These are phyloP conservation scores for Phoma sp. DNA, from an alignment of 2,329 filamentous ascomycete species.

Conservation along the genomic window DNA sequence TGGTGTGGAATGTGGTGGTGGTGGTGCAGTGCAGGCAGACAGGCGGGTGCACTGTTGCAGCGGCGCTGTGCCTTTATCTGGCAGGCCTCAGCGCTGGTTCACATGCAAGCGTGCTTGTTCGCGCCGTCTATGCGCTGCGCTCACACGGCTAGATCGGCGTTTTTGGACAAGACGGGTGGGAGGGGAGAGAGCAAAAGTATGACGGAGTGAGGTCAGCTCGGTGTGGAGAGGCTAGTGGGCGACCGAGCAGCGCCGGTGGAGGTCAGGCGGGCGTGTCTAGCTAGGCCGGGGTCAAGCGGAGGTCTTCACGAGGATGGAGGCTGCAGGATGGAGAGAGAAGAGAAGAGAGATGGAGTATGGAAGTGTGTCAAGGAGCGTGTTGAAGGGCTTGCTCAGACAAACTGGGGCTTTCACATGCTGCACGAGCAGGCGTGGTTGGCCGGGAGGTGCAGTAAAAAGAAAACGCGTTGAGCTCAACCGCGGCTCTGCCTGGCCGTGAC, in stretches of 20 bases:
- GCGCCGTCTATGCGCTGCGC: not conserved
- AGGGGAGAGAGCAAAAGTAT: not conserved
- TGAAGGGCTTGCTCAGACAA: not conserved
- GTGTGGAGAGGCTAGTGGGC: not conserved
- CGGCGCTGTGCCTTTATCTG: conserved; percentile 4
- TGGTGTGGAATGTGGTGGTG: conserved; percentile 9
- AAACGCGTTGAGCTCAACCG: conserved; percentile 11
- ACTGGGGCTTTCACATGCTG: conserved; percentile 11
- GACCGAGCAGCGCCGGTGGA: conserved; percentile 1
- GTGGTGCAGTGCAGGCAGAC: not conserved
- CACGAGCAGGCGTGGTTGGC: not conserved
- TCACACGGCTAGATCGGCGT: conserved; percentile 2
- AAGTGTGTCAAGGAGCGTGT: no score
- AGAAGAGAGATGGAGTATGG: not conserved
- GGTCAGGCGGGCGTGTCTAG: conserved; percentile 6
- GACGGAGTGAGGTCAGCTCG: conserved; percentile 4
- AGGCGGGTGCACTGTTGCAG: not conserved
- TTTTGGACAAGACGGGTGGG: not conserved
- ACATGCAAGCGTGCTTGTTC: conserved; percentile 1
- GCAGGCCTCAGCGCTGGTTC: not conserved
- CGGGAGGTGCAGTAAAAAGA: not conserved
- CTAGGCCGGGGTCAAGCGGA: conserved; percentile 4
- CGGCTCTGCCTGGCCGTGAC: conserved; percentile 15
- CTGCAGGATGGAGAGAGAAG: not conserved
- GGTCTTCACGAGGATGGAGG: not conserved